Evolutionary conservation across 1,139 yeast genomes (phyloP).

Genomic region (Maudiozyma humilis): DNA sequence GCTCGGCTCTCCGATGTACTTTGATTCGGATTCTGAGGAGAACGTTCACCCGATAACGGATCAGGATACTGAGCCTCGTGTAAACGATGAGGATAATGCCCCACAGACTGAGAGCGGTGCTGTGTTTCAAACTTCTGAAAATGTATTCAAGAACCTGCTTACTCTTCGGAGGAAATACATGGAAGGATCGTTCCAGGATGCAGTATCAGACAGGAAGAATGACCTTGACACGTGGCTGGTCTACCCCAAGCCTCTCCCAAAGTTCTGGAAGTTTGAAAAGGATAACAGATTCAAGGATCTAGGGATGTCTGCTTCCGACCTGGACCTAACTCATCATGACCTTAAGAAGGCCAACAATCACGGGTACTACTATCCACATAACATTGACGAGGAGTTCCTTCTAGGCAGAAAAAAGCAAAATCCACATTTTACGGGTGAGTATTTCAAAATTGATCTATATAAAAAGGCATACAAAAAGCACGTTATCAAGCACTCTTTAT

Average conservation of each 20-base stretch:
- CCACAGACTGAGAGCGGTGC: conserved; percentile 1
- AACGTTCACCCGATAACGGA: conserved; percentile 10
- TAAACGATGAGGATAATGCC: not conserved
- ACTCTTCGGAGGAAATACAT: conserved; percentile 20
- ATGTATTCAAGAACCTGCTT: conserved; percentile 13
- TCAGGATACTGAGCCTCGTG: conserved; percentile 6
- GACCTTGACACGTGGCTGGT: conserved; percentile 24
- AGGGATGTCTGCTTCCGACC: conserved; percentile 2
- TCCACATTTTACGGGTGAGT: conserved; percentile 25
- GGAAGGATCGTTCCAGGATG: conserved; percentile 22
- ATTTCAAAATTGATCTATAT: conserved; percentile 22
- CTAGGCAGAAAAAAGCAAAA: conserved; percentile 2
- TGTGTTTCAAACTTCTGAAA: conserved; percentile 5
- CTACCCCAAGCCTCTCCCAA: conserved; percentile 29
- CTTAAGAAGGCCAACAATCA: conserved; percentile 1
- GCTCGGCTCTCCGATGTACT: conserved; percentile 26
- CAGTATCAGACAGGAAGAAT: conserved; percentile 19
- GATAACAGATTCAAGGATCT: conserved; percentile 20
- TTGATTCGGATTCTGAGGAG: conserved; percentile 18
- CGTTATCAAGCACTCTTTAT: conserved; percentile 5
- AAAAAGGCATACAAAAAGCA: conserved; percentile 12
- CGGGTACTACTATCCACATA: conserved; percentile 9
- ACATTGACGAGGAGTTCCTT: conserved; percentile 8
- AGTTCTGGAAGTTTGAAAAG: conserved; percentile 29
- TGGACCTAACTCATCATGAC: conserved; percentile 6